Evolutionary conservation across 2,329 filamentous ascomycete species (phyloP), one percentile per base, ranked within the genome.

Genomic region (Chrysosporium queenslandicum): DNA sequence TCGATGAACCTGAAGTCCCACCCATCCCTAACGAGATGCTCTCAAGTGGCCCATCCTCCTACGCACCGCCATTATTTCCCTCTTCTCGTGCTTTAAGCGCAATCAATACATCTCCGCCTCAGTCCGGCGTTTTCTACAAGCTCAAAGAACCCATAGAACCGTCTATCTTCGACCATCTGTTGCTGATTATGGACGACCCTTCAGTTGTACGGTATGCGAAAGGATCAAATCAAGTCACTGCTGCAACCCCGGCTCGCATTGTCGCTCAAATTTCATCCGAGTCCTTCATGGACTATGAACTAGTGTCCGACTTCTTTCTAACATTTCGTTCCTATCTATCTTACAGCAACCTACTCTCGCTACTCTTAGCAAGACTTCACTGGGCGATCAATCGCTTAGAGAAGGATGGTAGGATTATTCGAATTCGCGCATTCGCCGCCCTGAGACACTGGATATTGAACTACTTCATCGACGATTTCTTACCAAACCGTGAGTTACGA

Each of bases 401-500:
- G 64, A 88, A 96, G 65, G 82, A 83, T 53, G 92, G 92, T 36
- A 86, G 89, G 64, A 87, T 98, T 49, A 92, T 96, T n/a, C 82
- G 91, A 46, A 94, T 98, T 14, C 81, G 92, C 39, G 94, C 90
- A 0, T 98, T 97, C 71, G 92, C 96, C 23, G 92, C 92, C 6
- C 77, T 97, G 41, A 82, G 92, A 53, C 92, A 98, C 68, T 98
- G 92, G 92, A 90, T 97, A 53, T 71, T 98, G 56, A 98, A 98
- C 67, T 98, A 98, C 68, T 98, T 97, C 60, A 78, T 87, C 52
- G 92, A 98, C 64, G 92, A 98, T 65, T 98, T 95, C 65, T 80
- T 94, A 37, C 70, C 84, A 21, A 82, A 90, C 64, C 83, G 85
- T 63, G 74, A 79, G 41, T 74, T 97, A 29, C 83, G 91, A 7